These are phyloP conservation scores for Lachancea quebecensis DNA, from an alignment of 805 yeast genomes.

Conservation along the genomic window DNA sequence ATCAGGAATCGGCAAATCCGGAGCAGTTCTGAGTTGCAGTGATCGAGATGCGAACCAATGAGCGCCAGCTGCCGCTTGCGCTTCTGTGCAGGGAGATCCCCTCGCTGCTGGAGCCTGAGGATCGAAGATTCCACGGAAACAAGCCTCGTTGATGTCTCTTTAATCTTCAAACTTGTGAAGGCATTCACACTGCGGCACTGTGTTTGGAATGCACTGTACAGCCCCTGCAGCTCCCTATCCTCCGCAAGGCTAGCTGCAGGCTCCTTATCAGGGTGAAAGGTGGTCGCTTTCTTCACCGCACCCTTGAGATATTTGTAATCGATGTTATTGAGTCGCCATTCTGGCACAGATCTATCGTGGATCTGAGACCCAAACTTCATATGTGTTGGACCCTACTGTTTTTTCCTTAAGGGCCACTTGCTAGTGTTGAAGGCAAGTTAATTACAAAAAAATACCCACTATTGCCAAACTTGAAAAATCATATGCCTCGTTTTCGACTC, in stretches of 20 bases:
- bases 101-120: constrained; percentile 12
- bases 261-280: constrained; percentile 4
- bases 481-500: too few species aligned
- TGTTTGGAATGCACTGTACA: constrained; percentile 14
- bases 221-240: constrained; percentile 8
- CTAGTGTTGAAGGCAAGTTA: background rate
- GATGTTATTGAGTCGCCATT: constrained; percentile 79
- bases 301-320: constrained; percentile 74
- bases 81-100: background rate
- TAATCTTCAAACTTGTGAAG: constrained; percentile 26
- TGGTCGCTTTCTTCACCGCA: constrained; percentile 54
- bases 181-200: constrained; percentile 24
- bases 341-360: constrained; percentile 68
- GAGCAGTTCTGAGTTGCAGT: constrained; percentile 36
- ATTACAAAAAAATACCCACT: background rate
- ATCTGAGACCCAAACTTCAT: constrained; percentile 89
- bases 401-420: background rate
- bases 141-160: constrained; percentile 24
- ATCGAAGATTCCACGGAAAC: constrained; percentile 24
- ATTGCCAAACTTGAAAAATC: too few species aligned
- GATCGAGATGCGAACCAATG: constrained; percentile 16
- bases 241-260: constrained; percentile 3
- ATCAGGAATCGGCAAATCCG: constrained; percentile 49
- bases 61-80: constrained; percentile 13
- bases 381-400: background rate